Evolutionary conservation across 2,329 filamentous ascomycete species (phyloP), one percentile per base, ranked within the genome.

Genomic region (Fusarium sp.): DNA sequence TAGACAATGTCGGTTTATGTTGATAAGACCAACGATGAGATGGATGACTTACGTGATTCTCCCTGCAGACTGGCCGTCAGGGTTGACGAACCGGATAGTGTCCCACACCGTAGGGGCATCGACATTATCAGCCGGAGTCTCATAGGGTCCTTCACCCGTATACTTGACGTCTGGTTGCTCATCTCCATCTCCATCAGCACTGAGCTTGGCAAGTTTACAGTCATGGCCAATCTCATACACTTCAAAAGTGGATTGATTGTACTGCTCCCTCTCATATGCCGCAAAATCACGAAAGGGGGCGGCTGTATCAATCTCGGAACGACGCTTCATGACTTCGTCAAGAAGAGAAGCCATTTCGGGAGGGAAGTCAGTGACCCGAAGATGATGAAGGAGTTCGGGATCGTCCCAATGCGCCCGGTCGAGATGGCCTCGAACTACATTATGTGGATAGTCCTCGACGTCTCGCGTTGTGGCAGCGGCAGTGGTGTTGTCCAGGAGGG

Each of bases 221-320:
- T 87, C 82, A 6, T 76, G 75, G 2, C 81, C 82, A 15, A 89
- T 80, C 65, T 89, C 86, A 69, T 87, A 89, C 6, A 89, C 83
- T 67, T 88, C 86, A 64, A 86, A 87, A 18, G 86, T 85, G 5
- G 84, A 83, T 60, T 85, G 84, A 6, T 80, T 80, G 38, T 83
- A 82, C 31, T 74, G 72, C 28, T 80, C 77, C 10, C 78, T 75
- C 39, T 83, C 80, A 37, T 76, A 79, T 10, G 76, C 70, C 3
- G 79, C 79, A 69, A 79, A 79, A 35, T 75, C 72, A 16, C 70
- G 58, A 33, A 83, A 79, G 11, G 79, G 48, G 18, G 72, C 57
- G 4, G 72, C 58, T 23, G 71, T 58, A 21, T 80, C 76, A 10
- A 81, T 74, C 12, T 82, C 80, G 11, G 70, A 50, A 12, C 75